Evolutionary conservation across 345 rosid species (phyloP).

Genomic region (Eucalyptus polybractea): DNA sequence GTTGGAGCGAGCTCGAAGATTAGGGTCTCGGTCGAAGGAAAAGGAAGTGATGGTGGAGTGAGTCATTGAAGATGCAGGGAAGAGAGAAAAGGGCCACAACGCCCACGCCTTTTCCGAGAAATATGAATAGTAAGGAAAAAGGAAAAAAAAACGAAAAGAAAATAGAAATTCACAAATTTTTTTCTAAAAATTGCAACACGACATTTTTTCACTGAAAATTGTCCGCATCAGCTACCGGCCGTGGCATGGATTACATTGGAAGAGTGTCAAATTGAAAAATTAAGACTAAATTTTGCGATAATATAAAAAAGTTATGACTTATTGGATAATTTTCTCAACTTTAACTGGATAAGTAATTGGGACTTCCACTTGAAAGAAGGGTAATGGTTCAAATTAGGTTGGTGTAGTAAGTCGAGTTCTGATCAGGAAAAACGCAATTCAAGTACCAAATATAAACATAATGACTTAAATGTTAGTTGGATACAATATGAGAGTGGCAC

Average conservation of each 20-base stretch:
- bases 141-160: background rate
- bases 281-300: background rate
- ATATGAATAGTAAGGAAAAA: background rate
- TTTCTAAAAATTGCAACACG: background rate
- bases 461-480: background rate
- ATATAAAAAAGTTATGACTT: background rate
- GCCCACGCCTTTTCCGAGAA: background rate
- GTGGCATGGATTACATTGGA: background rate
- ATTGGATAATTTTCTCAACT: background rate
- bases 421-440: background rate
- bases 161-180: background rate
- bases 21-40: background rate
- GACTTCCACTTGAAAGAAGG: background rate
- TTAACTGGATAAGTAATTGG: background rate
- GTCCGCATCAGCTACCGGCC: background rate
- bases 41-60: conserved; percentile 14
- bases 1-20: background rate
- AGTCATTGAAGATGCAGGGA: background rate
- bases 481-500: background rate
- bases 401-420: background rate
- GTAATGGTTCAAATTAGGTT: background rate
- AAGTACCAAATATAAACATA: background rate
- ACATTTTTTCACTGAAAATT: background rate
- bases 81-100: background rate
- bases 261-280: background rate